phyloP scores from a whole-genome alignment of 2,329 filamentous ascomycete species.

The Hypomyces perniciosus region DNA sequence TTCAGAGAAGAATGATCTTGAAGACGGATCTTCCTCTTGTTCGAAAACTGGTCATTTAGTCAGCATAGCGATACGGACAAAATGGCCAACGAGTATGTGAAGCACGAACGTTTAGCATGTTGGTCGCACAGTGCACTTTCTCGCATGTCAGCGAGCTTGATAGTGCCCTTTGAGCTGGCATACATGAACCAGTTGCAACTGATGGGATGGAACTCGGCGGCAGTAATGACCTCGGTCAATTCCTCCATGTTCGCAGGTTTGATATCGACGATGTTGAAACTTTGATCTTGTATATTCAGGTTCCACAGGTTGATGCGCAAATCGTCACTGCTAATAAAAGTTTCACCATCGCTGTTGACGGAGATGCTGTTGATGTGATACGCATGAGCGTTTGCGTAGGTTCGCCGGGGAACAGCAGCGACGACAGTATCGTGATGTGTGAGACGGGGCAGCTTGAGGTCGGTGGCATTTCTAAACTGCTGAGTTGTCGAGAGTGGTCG shows the following conservation, averaged over 20 bases:
- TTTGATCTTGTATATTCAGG: conserved; percentile 97
- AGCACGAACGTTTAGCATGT: conserved; percentile 74
- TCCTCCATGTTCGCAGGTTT: conserved; percentile 99
- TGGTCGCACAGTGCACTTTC: conserved; percentile 94
- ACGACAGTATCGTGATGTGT: conserved; percentile 98
- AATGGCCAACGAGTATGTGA: neutral
- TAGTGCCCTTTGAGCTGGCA: conserved; percentile 96
- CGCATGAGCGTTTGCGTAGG: conserved; percentile 95
- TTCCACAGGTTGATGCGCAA: conserved; percentile 98
- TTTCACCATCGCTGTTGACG: conserved; percentile 99
- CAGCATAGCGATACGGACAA: neutral
- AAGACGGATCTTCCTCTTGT: conserved; percentile 94
- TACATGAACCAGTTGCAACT: conserved; percentile 99
- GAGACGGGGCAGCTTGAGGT: conserved; percentile 89
- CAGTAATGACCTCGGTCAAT: conserved; percentile 96
- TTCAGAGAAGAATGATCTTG: conserved; percentile 98
- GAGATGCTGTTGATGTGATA: conserved; percentile 99
- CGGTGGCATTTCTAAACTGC: conserved; percentile 71
- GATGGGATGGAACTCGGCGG: conserved; percentile 91
- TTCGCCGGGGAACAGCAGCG: conserved; percentile 88
- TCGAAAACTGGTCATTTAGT: conserved; percentile 70
- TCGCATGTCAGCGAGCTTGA: conserved; percentile 98
- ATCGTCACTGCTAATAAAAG: conserved; percentile 98
- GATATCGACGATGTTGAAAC: conserved; percentile 99
- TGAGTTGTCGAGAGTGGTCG: conserved; percentile 61